Evolutionary conservation across 2,329 filamentous ascomycete genomes (phyloP), one percentile per base, ranked within the genome.

Genomic region (Neoascochyta sp.): DNA sequence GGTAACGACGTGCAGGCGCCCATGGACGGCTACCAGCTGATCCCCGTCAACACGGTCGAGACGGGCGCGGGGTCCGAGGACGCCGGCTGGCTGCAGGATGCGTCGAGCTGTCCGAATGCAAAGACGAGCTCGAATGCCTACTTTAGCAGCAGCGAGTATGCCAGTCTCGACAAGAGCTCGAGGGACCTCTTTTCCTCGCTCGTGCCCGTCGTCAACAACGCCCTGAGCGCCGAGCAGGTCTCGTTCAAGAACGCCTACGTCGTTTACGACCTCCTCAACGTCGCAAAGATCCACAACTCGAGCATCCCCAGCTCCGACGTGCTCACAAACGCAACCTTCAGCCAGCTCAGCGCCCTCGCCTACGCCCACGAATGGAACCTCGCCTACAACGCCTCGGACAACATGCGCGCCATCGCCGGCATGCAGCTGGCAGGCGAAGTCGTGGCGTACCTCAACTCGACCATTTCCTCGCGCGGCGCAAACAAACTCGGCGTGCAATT

Each of bases 361-460:
- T 80, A 89, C 57, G 67, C 70, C 36, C 85, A 92, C 62, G 84
- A 95, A 62, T 94, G 76, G 70, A 82, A 81, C 52, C 78, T 92
- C 9, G 86, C 86, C 30, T 93, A 83, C 75, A 90, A 93, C 66
- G 64, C 68, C 43, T 67, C 74, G 24, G 65, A 66, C 58, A 24
- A 62, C 41, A 60, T 62, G 33, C 67, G 70, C 27, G 66, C 69
- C 32, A 58, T 73, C 26, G 54, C 62, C 4, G 70, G 68, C 36
- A 69, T 66, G 61, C 63, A 66, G n/a, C 63, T 73, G 27, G 68
- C 66, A 0, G 69, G 60, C 23, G 62, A 70, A 30, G 57, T 72
- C 29, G 54, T 72, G 8, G 35, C 53, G 2, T 66, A 64, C 52
- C 52, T 73, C 30, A 69, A 70, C 52, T 45, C 32, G 39, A 70